Evolutionary conservation across 2,329 filamentous ascomycete species (phyloP).

Genomic region (Fonsecaea pedrosoi): DNA sequence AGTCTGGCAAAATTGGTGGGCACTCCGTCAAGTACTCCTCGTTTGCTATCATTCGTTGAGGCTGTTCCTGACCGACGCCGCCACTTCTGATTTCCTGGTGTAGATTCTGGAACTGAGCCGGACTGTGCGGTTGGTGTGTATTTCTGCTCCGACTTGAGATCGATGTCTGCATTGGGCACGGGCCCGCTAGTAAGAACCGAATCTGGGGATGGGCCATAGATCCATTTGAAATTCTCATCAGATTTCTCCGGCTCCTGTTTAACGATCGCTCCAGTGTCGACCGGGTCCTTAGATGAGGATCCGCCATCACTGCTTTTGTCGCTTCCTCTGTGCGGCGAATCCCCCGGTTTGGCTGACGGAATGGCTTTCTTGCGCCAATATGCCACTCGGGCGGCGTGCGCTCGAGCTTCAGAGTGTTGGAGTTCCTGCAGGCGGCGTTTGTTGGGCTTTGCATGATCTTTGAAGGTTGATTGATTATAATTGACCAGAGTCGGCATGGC

Average conservation of each 20-base stretch:
- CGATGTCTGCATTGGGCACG: neutral
- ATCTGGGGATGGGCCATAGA: neutral
- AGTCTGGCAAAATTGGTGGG: constrained; percentile 1
- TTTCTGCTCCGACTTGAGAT: neutral
- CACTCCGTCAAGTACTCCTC: neutral
- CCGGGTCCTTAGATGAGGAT: constrained; percentile 8
- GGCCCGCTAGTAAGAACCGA: neutral
- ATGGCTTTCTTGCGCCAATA: constrained; percentile 29
- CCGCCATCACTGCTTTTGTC: constrained; percentile 4
- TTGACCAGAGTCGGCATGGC: constrained; percentile 32
- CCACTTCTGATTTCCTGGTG: neutral
- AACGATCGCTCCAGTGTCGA: neutral
- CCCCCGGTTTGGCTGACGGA: neutral
- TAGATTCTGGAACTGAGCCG: neutral
- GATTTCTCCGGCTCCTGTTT: constrained; percentile 8
- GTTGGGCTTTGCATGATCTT: constrained; percentile 25
- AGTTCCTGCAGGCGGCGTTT: constrained; percentile 34
- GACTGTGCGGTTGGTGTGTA: neutral
- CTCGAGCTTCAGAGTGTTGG: constrained; percentile 34
- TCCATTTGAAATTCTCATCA: neutral
- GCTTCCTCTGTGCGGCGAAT: neutral
- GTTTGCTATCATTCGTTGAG: neutral
- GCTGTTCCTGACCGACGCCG: constrained; percentile 1
- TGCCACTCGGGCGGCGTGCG: constrained; percentile 33
- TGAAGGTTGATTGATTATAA: constrained; percentile 33